A percentile compares a stretch with the other conserved stretches of the same genome.
Evolutionary conservation across 495 filamentous ascomycete genomes (phyloP).

Genomic region (Massariosphaeria phaeospora): DNA sequence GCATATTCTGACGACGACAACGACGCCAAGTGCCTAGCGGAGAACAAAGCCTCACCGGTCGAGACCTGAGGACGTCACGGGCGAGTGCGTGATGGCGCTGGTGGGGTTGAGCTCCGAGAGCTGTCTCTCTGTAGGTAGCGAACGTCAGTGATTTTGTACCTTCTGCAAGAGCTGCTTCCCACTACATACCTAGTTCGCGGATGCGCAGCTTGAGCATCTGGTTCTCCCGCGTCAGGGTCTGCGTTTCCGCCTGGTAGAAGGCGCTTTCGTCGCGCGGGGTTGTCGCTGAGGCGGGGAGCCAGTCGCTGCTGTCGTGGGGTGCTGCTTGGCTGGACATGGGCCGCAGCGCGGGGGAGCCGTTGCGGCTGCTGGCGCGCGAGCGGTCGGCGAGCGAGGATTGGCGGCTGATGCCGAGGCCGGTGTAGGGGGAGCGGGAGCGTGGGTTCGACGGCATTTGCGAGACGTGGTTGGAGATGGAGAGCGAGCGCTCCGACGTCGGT

Average conservation of each 20-base stretch:
- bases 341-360: constrained; percentile 39
- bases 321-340: constrained; percentile 30
- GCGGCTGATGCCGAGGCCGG: constrained; percentile 53
- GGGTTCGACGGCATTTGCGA: constrained; percentile 6
- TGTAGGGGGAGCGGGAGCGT: constrained; percentile 37
- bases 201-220: constrained; percentile 85
- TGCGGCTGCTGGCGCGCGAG: constrained; percentile 37
- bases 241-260: constrained; percentile 89
- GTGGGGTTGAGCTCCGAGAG: constrained; percentile 26
- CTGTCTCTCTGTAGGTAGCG: constrained; percentile 23
- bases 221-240: constrained; percentile 82
- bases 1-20: too few species aligned
- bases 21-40: too few species aligned
- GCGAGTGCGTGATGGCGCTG: constrained; percentile 22
- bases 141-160: too few species aligned
- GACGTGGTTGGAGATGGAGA: constrained; percentile 40
- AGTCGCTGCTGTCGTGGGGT: constrained; percentile 34
- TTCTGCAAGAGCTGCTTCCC: too few species aligned
- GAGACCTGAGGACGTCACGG: constrained; percentile 7
- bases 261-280: constrained; percentile 63
- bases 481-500: constrained; percentile 59
- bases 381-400: constrained; percentile 42
- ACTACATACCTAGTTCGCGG: constrained; percentile 69
- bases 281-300: constrained; percentile 24
- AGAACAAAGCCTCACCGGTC: too few species aligned